Evolutionary conservation across 2,329 filamentous ascomycete species (phyloP).

Genomic region (Epichloe sp.): DNA sequence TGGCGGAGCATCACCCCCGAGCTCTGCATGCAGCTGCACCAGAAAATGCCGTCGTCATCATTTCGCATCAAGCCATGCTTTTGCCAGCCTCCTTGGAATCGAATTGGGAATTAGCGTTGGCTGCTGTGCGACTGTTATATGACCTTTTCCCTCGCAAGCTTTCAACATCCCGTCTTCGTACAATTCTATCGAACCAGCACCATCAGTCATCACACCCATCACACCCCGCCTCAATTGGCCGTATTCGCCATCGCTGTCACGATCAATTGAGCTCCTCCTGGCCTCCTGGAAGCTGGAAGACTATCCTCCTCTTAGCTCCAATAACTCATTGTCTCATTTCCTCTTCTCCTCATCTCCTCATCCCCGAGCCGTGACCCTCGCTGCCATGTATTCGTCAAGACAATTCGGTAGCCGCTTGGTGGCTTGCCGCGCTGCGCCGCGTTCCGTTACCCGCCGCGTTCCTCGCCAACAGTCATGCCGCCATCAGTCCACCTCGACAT

Average conservation of each 20-base stretch:
- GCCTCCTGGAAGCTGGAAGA: too few relatives aligned
- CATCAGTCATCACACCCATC: not conserved
- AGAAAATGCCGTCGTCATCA: conserved; percentile 3
- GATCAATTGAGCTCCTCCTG: not conserved
- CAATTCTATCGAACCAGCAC: not conserved
- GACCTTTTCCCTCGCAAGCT: too few relatives aligned
- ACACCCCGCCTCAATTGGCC: not conserved
- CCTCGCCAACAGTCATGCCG: conserved; percentile 17
- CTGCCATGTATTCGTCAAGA: conserved; percentile 18
- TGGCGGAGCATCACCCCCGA: not conserved
- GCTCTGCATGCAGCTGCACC: not conserved
- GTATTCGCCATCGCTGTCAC: not conserved
- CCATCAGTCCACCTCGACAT: conserved; percentile 27
- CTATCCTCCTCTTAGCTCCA: too few relatives aligned
- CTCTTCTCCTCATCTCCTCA: conserved; percentile 2
- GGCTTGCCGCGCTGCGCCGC: conserved; percentile 14
- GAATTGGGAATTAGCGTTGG: not conserved
- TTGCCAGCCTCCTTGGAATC: not conserved
- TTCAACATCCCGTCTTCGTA: too few relatives aligned
- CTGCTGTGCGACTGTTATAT: not conserved
- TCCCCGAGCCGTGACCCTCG: too few relatives aligned
- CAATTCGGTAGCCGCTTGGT: conserved; percentile 13
- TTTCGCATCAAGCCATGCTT: not conserved
- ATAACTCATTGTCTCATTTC: not conserved
- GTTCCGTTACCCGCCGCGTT: conserved; percentile 11